A percentile compares a stretch with the other conserved stretches of the same genome.
Evolutionary conservation across 495 filamentous ascomycete genomes (phyloP).

Genomic region (Trichoderma asperelloides): DNA sequence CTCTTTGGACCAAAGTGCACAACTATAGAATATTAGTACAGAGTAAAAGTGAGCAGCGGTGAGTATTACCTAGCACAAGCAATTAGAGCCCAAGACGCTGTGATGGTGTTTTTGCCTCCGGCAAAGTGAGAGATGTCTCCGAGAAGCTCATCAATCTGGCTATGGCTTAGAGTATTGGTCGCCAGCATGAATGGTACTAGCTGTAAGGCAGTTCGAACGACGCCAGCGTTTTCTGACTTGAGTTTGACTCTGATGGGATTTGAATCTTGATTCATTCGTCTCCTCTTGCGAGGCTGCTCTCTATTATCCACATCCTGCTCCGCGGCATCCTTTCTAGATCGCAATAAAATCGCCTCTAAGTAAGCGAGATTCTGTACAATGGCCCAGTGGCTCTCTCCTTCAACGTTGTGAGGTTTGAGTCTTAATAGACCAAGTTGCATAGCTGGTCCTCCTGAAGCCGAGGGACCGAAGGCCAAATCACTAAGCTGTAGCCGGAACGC

Average conservation of each 20-base stretch:
- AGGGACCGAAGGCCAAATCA: constrained; percentile 52
- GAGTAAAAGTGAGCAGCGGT: background rate
- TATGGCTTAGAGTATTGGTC: constrained; percentile 24
- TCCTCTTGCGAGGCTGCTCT: constrained; percentile 52
- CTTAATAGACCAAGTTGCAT: constrained; percentile 33
- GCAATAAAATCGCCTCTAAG: constrained; percentile 36
- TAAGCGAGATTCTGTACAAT: constrained; percentile 41
- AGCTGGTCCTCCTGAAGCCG: constrained; percentile 24
- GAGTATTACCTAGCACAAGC: constrained; percentile 47
- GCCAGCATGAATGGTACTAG: constrained; percentile 63
- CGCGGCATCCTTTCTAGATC: constrained; percentile 18
- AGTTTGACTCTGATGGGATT: constrained; percentile 56
- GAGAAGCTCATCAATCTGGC: constrained; percentile 31
- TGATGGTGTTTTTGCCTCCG: constrained; percentile 27
- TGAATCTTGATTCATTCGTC: constrained; percentile 45
- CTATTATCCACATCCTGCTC: constrained; percentile 19
- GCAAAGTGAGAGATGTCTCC: constrained; percentile 25
- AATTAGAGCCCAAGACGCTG: constrained; percentile 48
- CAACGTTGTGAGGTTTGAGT: constrained; percentile 36
- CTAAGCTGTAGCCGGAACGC: constrained; percentile 68
- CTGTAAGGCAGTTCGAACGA: constrained; percentile 63
- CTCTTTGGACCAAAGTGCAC: background rate
- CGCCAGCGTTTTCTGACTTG: constrained; percentile 42
- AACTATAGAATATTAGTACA: constrained; percentile 15
- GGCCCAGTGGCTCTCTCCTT: constrained; percentile 47